Evolutionary conservation across 495 filamentous ascomycete species (phyloP).

Genomic region (Glutinoglossum americanum): DNA sequence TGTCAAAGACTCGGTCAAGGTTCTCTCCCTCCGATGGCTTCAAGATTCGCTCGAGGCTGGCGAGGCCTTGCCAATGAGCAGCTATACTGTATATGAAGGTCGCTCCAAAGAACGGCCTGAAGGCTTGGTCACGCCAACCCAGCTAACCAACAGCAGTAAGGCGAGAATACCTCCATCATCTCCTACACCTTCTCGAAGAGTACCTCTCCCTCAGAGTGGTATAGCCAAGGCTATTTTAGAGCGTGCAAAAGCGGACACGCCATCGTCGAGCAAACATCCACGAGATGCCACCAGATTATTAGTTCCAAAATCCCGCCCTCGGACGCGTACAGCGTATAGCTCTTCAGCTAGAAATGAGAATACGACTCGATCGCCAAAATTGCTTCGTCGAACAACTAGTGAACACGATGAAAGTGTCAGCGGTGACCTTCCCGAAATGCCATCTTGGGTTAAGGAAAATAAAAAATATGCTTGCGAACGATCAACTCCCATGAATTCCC

Average conservation of each 20-base stretch:
- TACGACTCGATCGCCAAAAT: conserved; percentile 19
- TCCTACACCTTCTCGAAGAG: not conserved
- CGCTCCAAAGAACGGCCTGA: conserved; percentile 13
- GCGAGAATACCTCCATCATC: not conserved
- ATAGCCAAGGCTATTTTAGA: conserved; percentile 21
- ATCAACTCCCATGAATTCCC: conserved; percentile 41
- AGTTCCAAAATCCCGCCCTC: not conserved
- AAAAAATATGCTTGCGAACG: conserved; percentile 67
- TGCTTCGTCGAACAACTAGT: conserved; percentile 46
- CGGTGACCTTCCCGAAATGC: conserved; percentile 31
- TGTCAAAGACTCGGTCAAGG: conserved; percentile 26
- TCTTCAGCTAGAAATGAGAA: not conserved
- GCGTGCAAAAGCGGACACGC: conserved; percentile 29
- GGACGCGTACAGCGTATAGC: not conserved
- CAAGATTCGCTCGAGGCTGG: conserved; percentile 33
- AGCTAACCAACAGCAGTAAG: conserved; percentile 1
- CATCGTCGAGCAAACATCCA: not conserved
- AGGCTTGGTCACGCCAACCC: conserved; percentile 1
- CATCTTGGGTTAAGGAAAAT: conserved; percentile 43
- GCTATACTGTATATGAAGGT: conserved; percentile 48
- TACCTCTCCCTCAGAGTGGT: not conserved
- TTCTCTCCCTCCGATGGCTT: conserved; percentile 63
- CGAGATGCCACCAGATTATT: not conserved
- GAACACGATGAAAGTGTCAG: conserved; percentile 36
- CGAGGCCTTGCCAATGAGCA: conserved; percentile 30